phyloP scores from a whole-genome alignment of 805 yeast species.

The Metschnikowia kunwiensis region DNA sequence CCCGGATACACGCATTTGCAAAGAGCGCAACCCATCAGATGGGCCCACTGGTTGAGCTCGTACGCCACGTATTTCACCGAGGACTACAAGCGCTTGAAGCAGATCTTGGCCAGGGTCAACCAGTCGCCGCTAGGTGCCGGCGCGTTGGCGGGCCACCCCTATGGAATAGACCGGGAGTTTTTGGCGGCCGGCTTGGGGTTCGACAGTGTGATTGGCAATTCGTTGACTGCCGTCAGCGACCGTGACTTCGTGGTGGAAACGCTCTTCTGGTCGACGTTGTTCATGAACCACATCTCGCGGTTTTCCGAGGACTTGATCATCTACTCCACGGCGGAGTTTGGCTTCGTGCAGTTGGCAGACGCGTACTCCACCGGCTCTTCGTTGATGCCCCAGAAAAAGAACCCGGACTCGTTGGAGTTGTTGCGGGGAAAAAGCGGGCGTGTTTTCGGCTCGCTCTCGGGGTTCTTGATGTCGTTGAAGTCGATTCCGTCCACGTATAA shows the following conservation, averaged over 20 bases:
- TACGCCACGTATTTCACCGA: conserved; percentile 93
- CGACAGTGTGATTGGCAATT: conserved; percentile 85
- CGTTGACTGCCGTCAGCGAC: conserved; percentile 94
- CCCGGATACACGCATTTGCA: conserved; percentile 99
- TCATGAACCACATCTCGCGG: conserved; percentile 94
- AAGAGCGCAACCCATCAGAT: conserved; percentile 98
- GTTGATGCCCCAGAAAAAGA: conserved; percentile 98
- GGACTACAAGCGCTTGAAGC: conserved; percentile 80
- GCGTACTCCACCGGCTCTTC: conserved; percentile 99
- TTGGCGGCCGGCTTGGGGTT: conserved; percentile 80
- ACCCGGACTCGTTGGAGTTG: conserved; percentile 93
- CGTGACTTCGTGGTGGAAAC: conserved; percentile 96
- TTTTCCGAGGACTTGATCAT: conserved; percentile 92
- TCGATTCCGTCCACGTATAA: conserved; percentile 98
- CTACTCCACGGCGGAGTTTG: conserved; percentile 97
- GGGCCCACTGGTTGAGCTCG: conserved; percentile 96
- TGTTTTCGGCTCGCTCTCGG: conserved; percentile 91
- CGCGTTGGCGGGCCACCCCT: conserved; percentile 98
- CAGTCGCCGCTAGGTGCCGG: conserved; percentile 94
- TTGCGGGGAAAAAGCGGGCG: conserved; percentile 97
- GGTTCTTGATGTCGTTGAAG: conserved; percentile 93
- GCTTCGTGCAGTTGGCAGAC: conserved; percentile 88
- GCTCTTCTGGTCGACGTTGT: conserved; percentile 90
- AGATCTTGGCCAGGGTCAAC: conserved; percentile 79
- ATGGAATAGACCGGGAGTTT: conserved; percentile 94